Conservation (phyloP, 345 rosid genomes). For the Eucalyptus erythrocorys region DNA sequence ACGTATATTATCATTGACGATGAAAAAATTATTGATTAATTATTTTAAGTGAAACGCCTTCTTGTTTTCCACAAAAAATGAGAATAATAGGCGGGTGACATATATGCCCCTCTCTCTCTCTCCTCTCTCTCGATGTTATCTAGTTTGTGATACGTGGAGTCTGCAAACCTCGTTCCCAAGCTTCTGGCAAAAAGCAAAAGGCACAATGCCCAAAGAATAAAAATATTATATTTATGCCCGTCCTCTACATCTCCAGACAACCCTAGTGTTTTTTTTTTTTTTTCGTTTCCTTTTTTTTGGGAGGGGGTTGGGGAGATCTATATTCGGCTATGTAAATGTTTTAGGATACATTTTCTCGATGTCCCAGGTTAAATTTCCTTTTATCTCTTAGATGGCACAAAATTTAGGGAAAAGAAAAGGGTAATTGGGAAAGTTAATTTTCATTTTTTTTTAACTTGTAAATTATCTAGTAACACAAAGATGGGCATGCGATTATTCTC, state of each 20-base stretch:
- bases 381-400: not conserved
- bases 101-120: not conserved
- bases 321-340: too few species aligned
- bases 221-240: not conserved
- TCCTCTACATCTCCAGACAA: not conserved
- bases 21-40: too few species aligned
- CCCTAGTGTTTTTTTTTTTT: accelerated
- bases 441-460: not conserved
- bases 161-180: not conserved
- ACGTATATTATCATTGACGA: too few species aligned
- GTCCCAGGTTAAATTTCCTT: not conserved
- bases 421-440: not conserved
- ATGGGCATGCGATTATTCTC: accelerated
- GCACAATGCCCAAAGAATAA: not conserved
- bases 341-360: too few species aligned
- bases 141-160: not conserved
- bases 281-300: too few species aligned
- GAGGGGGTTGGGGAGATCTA: too few species aligned
- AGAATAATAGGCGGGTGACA: not conserved
- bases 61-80: accelerated
- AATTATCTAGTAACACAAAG: not conserved
- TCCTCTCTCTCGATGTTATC: not conserved
- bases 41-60: accelerated
- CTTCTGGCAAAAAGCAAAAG: not conserved
- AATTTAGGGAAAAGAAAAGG: not conserved